Evolutionary conservation across 2,329 filamentous ascomycete genomes (phyloP), one percentile per base, ranked within the genome.

Genomic region (Aspergillus hortae): DNA sequence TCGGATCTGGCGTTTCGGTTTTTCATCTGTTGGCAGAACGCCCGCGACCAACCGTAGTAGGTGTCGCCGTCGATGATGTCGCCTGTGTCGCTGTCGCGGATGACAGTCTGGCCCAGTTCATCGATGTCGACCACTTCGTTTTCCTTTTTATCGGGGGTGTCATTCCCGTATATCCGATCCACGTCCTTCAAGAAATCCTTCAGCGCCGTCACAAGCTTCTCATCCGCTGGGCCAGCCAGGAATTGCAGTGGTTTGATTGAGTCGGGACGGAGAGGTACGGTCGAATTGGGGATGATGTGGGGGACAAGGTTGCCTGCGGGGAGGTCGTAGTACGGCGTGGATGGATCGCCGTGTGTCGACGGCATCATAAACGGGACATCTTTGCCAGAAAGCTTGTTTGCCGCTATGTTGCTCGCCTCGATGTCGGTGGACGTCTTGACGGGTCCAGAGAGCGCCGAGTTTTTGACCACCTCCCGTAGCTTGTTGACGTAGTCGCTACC

Each of bases 1-100:
- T 21, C 49, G 41, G 63, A 55, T n/a, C 57, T 61, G 21, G 59
- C 55, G 7, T 59, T 66, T 45, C 69, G 61, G 55, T 67, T 71
- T 70, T 87, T 90, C 87, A 94, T 94, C 64, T 87, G 88, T 59
- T 89, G 79, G 66, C 89, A 95, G 60, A 95, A 94, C 1, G 77
- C 76, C 36, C 82, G 80, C 4, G 90, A 92, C 91, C 91, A 95
- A 55, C 90, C 91, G 66, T 95, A 95, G 68, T 95, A 95, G 1
- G 88, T 89, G 56, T 89, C 85, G 1, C 85, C 86, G 6, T 79
- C 77, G 6, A 85, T 67, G 2, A 86, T 72, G 2, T 87, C 82
- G 0, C 85, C 85, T 0, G 82, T 87, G n/a, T 82, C 73, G 58
- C 86, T 83, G 60, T 90, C 84, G 2, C 82, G 68, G 15, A 85